Evolutionary conservation across 331 rosid genomes (phyloP), one percentile per base, ranked within the genome.

Genomic region (Spiraea crenata): DNA sequence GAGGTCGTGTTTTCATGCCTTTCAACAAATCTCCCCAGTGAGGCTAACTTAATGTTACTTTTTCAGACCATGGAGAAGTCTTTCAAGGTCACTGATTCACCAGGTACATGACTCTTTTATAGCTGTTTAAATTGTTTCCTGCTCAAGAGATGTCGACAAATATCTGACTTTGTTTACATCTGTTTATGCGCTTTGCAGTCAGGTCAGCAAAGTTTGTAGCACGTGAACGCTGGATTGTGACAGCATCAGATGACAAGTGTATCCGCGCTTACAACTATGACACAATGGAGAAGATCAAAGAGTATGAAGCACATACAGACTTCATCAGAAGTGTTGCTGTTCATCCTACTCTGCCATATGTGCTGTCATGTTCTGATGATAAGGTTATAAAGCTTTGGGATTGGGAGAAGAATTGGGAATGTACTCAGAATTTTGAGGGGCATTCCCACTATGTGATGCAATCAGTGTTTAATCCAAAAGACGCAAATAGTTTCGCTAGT

Each of bases 371-470:
- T 9, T 82, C 92, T 51, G 90, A 85, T 69, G 88, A 81, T 72
- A 82, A 76, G 78, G 81, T 76, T 56, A 79, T 87, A 54, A 82
- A 84, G 82, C 85, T 85, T 47, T 87, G 92, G 90, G 85, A 87
- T 61, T 85, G 92, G 90, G 88, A 87, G 54, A 85, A 82, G 72
- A 84, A 82, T 6, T 87, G 92, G 89, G 80, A 74, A 67, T 95
- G 99, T 58, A 80, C 89, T 77, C 99, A 85, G 79, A 82, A 91
- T 77, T 91, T 91, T 71, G 96, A 91, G 79, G 99, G 98, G 9
- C 98, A 95, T 76, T 91, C 98, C 57, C 98, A 95, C 86, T 95
- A 91, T 81, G 93, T 91, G 76, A 91, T 95, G 97, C 99, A 95
- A 91, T 96, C 89, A 78, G 85, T 91, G n/a, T 84, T 95, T 76